Base-by-base conservation (phyloP, 2,329 filamentous ascomycete genomes). In the Podosphaera fusca region DNA sequence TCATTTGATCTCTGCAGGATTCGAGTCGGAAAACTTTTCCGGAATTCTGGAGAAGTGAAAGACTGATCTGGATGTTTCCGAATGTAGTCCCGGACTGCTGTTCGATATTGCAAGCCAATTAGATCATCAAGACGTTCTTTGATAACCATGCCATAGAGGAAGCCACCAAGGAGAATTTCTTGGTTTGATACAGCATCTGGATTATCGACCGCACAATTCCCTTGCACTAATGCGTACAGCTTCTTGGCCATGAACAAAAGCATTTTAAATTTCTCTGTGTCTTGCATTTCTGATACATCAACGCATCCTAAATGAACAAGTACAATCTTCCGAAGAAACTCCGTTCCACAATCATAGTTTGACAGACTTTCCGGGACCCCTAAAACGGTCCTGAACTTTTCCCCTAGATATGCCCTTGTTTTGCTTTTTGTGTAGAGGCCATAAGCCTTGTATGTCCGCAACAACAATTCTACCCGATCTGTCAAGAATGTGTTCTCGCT, bases 181-280 rank as follows among this genome's bases (percentile, higher is more conserved):
- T 98, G 92, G 69, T 94, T 95, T 65, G 94, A 89, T 21, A 95
- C 84, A 9, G 92, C 87, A 76, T 98, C 92, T 1, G 92, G 90
- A 66, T 98, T 96, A 72, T 98, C 92, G 3, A 89, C 81, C 3
- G 87, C 78, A 68, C 90, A 96, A 61, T 95, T 90, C 57, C 90
- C 89, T 59, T 89, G 88, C 7, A 92, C 90, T 54, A 98, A 75
- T 12, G 89, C 80, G 67, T 98, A 98, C 36, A 98, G 78, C 70
- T 98, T 98, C 61, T 90, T 79, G 64, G 89, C 85, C 89, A 96
- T 96, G 72, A 96, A 94, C 49, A 96, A 74, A 50, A 96, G 73
- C 79, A 95, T 81, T 63, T 85, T 84, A 72, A 94, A 96, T 70
- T 98, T 98, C 74, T 96, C 88, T 50, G 76, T 76, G 65, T 96